Evolutionary conservation across 2,329 filamentous ascomycete genomes (phyloP).

Genomic region (Pyrenophora teres): DNA sequence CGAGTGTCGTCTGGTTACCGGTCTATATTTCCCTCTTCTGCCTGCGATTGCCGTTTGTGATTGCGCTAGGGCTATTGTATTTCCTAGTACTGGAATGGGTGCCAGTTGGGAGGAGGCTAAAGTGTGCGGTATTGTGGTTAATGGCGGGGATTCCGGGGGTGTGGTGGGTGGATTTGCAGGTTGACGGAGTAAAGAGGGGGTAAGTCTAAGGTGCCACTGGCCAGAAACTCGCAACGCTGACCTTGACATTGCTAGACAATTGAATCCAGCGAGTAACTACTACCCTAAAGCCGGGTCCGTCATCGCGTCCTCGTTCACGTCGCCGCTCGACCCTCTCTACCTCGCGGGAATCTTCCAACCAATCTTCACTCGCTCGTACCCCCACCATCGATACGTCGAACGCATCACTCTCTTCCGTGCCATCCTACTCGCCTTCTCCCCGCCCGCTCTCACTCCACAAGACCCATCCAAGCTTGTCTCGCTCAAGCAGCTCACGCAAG

Average conservation of each 20-base stretch:
- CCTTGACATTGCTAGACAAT: constrained; percentile 14
- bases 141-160: constrained; percentile 88
- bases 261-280: constrained; percentile 53
- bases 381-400: constrained; percentile 72
- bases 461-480: constrained; percentile 41
- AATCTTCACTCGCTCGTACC: constrained; percentile 86
- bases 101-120: constrained; percentile 68
- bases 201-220: constrained; percentile 46
- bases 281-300: constrained; percentile 80
- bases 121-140: constrained; percentile 86
- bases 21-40: constrained; percentile 75
- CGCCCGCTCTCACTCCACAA: constrained; percentile 52
- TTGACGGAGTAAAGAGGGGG: constrained; percentile 94
- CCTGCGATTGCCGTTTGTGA: constrained; percentile 77
- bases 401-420: constrained; percentile 77
- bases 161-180: constrained; percentile 98
- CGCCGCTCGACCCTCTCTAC: constrained; percentile 90
- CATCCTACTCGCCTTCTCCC: constrained; percentile 71
- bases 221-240: constrained; percentile 1
- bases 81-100: constrained; percentile 84
- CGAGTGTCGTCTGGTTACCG: constrained; percentile 64
- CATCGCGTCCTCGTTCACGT: constrained; percentile 89
- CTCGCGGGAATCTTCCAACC: constrained; percentile 96
- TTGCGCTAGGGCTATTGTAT: constrained; percentile 70
- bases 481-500: constrained; percentile 59